Conservation (phyloP, 169 alveolate species). For the Ichthyophthirius multifiliis region DNA sequence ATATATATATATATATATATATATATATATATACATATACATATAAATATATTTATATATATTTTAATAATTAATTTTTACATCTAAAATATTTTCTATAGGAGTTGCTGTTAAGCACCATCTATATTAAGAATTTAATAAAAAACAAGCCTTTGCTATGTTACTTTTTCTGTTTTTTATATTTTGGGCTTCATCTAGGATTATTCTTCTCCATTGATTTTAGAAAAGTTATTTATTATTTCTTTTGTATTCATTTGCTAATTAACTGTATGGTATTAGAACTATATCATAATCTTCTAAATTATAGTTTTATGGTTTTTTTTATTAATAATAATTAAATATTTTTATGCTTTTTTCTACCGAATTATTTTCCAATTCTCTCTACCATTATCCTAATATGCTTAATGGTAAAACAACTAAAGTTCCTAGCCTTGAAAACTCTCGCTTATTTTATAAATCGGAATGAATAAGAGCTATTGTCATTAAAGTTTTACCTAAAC, state of each 20-base stretch:
- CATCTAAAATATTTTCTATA: slow-evolving; percentile 23
- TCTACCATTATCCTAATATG: slow-evolving; percentile 74
- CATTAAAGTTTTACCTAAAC: slow-evolving; percentile 71
- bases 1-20: no score
- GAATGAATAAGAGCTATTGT: slow-evolving; percentile 48
- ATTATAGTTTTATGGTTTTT: slow-evolving; percentile 37
- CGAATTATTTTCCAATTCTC: slow-evolving; percentile 67
- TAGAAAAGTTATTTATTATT: not conserved
- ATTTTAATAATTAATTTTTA: not conserved
- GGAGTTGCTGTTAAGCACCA: slow-evolving; percentile 98
- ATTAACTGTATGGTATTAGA: slow-evolving; percentile 76
- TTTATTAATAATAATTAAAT: slow-evolving; percentile 54
- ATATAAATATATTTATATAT: not conserved
- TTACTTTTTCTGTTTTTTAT: slow-evolving; percentile 91
- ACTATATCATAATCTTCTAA: slow-evolving; percentile 70
- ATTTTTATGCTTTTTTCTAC: slow-evolving; percentile 48
- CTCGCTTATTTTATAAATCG: not conserved
- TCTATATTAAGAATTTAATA: slow-evolving; percentile 81
- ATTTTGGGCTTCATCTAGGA: slow-evolving; percentile 95
- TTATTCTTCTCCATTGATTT: slow-evolving; percentile 81
- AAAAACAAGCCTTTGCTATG: slow-evolving; percentile 81
- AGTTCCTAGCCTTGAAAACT: slow-evolving; percentile 55
- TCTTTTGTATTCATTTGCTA: slow-evolving; percentile 48
- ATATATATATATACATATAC: not conserved
- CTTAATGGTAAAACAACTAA: slow-evolving; percentile 80